Evolutionary conservation across 1,139 yeast genomes (phyloP), one percentile per base, ranked within the genome.

Genomic region (Diutina ranongensis): DNA sequence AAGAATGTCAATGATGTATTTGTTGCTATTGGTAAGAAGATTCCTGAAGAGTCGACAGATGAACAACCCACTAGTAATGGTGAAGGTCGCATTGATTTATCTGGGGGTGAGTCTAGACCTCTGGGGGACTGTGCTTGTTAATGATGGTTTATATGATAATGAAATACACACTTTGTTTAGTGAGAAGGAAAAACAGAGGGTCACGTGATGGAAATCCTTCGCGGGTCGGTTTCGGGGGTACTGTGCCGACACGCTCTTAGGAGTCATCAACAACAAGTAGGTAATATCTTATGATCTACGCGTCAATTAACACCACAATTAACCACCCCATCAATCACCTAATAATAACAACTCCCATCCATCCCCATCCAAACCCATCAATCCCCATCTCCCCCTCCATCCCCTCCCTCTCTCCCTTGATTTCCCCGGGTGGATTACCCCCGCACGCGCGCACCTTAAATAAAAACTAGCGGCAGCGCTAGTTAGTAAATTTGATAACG

Each of bases 1-100:
- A 74, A 77, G 56, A 84, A 86, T 52, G 88, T 94, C 36, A 76
- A 76, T 49, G 87, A 84, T 38, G 78, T 87, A 32, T 94, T 94
- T 63, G 76, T 79, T 46, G 83, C 80, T 22, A 83, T 92, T 56
- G 97, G 96, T 38, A 78, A 80, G 51, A 82, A 83, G 63, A 81
- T 89, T 46, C 95, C 96, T 7, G 67, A 74, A 15, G 35, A 41
- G 16, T 3, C 44, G n/a, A 19, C 35, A 15, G 35, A 12, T 16
- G 35, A 28, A 16, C 31, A 32, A 15, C 20, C 15, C 16, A n/a
- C 12, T 16, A 9, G 18, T 4, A 16, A 10, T 21, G 12, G 35
- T 12, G 44, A 41, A 20, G 44, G 44, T 28, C 44, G 44, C 28
- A 41, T 41, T 22, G 44, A 41, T 34, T 32, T 41, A 19, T n/a